Evolutionary conservation across 441 rosid genomes (phyloP).

Genomic region (Biscutella laevigata): DNA sequence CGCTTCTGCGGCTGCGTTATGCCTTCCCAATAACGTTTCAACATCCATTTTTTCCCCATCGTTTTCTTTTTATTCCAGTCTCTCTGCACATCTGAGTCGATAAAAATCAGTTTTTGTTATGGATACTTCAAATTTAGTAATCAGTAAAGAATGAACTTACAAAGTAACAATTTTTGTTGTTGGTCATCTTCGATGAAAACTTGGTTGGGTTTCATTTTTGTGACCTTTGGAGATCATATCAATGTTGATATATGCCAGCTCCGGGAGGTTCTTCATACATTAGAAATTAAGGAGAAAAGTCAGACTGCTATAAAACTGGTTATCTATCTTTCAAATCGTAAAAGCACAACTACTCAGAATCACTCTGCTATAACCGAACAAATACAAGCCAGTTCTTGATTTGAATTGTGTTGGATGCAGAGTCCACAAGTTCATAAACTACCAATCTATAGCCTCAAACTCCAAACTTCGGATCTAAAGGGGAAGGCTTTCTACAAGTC

Average conservation of each 20-base stretch:
- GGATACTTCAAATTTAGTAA: neutral
- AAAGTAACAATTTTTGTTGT: neutral
- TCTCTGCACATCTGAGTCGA: neutral
- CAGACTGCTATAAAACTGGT: neutral
- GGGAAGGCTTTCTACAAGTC: neutral
- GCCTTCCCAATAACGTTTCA: neutral
- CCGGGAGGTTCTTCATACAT: constrained; percentile 55
- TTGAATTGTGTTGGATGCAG: neutral
- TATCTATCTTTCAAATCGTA: neutral
- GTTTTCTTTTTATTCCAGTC: neutral
- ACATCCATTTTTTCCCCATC: neutral
- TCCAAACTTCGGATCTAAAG: neutral
- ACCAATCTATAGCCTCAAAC: neutral
- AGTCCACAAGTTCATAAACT: constrained; percentile 2
- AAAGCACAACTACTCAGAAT: neutral
- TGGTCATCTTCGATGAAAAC: constrained; percentile 29
- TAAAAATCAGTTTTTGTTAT: neutral
- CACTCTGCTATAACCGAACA: neutral
- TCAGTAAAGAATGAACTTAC: constrained; percentile 3
- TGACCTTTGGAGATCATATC: constrained; percentile 77
- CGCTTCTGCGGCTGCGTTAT: neutral
- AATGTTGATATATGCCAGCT: constrained; percentile 80
- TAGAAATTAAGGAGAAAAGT: constrained; percentile 1
- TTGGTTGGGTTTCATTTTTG: constrained; percentile 50
- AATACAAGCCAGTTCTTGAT: neutral